phyloP scores from a whole-genome alignment of 805 yeast genomes.

The Lipomyces sp. region DNA sequence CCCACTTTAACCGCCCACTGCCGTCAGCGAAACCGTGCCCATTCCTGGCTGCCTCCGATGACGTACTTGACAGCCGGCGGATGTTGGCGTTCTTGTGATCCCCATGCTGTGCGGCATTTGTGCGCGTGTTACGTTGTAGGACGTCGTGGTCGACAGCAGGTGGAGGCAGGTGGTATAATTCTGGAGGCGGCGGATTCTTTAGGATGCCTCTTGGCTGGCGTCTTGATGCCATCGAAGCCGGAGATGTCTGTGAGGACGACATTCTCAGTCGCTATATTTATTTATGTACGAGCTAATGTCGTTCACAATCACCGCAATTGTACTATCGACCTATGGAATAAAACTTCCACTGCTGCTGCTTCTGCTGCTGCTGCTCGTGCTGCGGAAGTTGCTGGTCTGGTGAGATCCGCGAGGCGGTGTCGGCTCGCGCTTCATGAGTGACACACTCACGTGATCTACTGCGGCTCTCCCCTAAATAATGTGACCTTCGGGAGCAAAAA shows the following conservation, averaged over 20 bases:
- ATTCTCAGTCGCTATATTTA: neutral
- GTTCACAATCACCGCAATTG: neutral
- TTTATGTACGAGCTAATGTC: neutral
- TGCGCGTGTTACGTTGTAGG: conserved; percentile 26
- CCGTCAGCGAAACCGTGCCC: neutral
- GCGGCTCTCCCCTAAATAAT: neutral
- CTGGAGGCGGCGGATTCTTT: conserved; percentile 32
- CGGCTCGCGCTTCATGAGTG: neutral
- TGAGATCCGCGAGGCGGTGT: neutral
- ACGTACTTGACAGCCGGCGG: conserved; percentile 13
- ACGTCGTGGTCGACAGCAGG: conserved; percentile 30
- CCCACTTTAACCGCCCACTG: conserved; percentile 59
- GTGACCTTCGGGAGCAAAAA: neutral
- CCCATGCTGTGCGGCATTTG: conserved; percentile 26
- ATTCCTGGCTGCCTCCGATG: neutral
- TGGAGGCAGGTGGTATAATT: conserved; percentile 21
- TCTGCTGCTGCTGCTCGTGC: too few relatives aligned
- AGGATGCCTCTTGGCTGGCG: conserved; percentile 29
- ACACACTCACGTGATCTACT: neutral
- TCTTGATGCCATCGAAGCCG: neutral
- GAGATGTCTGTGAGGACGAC: neutral
- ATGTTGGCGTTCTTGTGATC: conserved; percentile 22
- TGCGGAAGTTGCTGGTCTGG: too few relatives aligned
- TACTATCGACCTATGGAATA: neutral
- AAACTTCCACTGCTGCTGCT: too few relatives aligned